Base-by-base conservation (phyloP, 257 asterid genomes). In the Capsicum rhomboideum region DNA sequence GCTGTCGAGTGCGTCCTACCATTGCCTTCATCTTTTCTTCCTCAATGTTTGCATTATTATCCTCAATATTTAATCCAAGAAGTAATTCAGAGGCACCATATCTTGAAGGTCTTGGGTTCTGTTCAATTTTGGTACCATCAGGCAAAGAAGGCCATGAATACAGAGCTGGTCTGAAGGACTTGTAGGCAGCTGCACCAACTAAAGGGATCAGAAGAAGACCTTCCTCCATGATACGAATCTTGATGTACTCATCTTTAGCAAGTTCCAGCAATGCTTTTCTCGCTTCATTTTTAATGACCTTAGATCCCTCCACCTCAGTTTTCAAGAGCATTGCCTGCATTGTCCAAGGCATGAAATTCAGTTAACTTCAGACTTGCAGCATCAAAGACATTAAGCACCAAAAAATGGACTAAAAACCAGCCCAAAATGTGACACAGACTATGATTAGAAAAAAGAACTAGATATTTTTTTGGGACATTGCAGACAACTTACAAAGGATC, bases 61-160 rank as follows among this genome's bases (percentile, higher is more conserved):
- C 86, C 56, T 86, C 91, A 81, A 91, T 63, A 86, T 89, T 88
- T 74, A 95, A 84, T 80, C 98, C 98, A 12, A 95, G 92, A 29
- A 94, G 91, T 64, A 92, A 87, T 82, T 91, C 94, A 54, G 97
- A 85, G 79, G 98, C 98, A 79, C 97, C 98, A 80, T 82, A 95
- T 89, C 88, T 90, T 49, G 98, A 93, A 90, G 96, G 90, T 85
- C 88, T 93, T 61, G 93, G 82, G 80, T 75, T 89, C 86, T 87
- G 93, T 74, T 94, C 91, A 63, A 92, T 85, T 82, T 84, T 82
- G 10, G 98, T 90, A 31, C 98, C 98, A 86, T 95, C 97, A 23
- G 98, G 98, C 83, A 95, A 92, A 84, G 97, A 91, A 82, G 98
- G 98, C 96, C 95, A 93, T n/a, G 96, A 90, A 83, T 95, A 82